Evolutionary conservation across 352 stramenopile species (phyloP).

Genomic region (Phytophthora pistaciae): DNA sequence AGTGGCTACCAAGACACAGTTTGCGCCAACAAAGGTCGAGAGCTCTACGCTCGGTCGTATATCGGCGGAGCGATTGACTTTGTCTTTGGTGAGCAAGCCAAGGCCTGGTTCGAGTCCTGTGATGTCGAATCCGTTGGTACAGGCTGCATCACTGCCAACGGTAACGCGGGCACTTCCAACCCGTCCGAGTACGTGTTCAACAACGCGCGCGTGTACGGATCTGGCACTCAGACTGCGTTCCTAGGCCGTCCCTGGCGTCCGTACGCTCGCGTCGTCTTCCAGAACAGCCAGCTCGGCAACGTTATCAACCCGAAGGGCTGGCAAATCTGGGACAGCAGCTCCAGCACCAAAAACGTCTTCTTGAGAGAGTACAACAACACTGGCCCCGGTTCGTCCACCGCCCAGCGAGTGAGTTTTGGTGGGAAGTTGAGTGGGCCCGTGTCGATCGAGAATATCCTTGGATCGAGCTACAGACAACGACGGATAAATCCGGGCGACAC

Average conservation of each 20-base stretch:
- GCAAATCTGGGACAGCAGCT: not conserved
- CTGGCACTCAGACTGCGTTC: not conserved
- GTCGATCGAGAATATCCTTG: slow-evolving; percentile 2
- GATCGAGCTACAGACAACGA: slow-evolving; percentile 1
- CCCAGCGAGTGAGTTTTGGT: slow-evolving; percentile 5
- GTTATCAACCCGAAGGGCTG: slow-evolving; percentile 17
- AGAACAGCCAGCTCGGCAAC: slow-evolving; percentile 16
- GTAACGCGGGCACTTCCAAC: slow-evolving; percentile 10
- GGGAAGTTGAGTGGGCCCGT: not conserved
- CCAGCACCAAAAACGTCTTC: slow-evolving; percentile 14
- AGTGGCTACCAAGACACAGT: slow-evolving; percentile 19
- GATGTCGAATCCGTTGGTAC: slow-evolving; percentile 8
- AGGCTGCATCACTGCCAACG: slow-evolving; percentile 18
- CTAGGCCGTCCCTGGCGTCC: slow-evolving; percentile 15
- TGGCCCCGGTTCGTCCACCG: slow-evolving; percentile 1
- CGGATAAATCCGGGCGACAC: no score
- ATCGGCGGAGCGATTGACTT: slow-evolving; percentile 27
- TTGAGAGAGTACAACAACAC: slow-evolving; percentile 26
- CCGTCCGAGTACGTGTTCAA: slow-evolving; percentile 26
- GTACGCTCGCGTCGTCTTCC: slow-evolving; percentile 18
- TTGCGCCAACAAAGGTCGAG: slow-evolving; percentile 13
- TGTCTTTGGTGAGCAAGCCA: slow-evolving; percentile 14
- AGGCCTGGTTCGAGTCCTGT: slow-evolving; percentile 23
- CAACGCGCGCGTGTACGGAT: slow-evolving; percentile 14
- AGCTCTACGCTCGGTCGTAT: slow-evolving; percentile 15